Evolutionary conservation across 257 asterid species (phyloP).

Genomic region (Solanum medicagineum): DNA sequence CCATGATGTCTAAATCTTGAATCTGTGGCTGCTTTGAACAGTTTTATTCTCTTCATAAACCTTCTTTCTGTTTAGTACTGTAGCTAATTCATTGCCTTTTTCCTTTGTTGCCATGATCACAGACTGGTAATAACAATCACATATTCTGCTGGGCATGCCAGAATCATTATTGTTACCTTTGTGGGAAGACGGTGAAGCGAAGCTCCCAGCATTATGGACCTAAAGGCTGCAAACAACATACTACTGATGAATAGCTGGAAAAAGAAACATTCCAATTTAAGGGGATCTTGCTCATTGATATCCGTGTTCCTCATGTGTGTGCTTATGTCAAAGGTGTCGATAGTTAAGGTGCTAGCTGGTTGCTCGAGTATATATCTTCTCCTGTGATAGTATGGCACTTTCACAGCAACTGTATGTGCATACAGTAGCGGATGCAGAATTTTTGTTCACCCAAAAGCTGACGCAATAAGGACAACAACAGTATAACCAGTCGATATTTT

Average conservation of each 20-base stretch:
- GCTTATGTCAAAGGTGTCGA: neutral
- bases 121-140: conserved; percentile 79
- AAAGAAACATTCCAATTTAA: conserved; percentile 31
- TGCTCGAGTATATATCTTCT: neutral
- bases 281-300: neutral
- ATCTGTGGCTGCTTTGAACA: neutral
- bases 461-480: neutral
- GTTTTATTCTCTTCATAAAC: neutral
- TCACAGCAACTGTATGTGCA: neutral
- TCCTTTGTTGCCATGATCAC: neutral
- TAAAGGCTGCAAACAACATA: conserved; percentile 89
- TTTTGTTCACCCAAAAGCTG: neutral
- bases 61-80: neutral
- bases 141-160: conserved; percentile 89
- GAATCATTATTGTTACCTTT: conserved; percentile 74
- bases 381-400: neutral
- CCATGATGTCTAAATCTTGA: neutral
- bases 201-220: conserved; percentile 65
- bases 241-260: conserved; percentile 25
- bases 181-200: conserved; percentile 56
- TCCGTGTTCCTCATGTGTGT: neutral
- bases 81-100: neutral
- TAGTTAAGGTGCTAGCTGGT: neutral
- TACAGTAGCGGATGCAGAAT: neutral
- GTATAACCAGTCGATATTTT: neutral